Conservation (phyloP, 2,329 filamentous ascomycete genomes). For the Neobulgaria alba region DNA sequence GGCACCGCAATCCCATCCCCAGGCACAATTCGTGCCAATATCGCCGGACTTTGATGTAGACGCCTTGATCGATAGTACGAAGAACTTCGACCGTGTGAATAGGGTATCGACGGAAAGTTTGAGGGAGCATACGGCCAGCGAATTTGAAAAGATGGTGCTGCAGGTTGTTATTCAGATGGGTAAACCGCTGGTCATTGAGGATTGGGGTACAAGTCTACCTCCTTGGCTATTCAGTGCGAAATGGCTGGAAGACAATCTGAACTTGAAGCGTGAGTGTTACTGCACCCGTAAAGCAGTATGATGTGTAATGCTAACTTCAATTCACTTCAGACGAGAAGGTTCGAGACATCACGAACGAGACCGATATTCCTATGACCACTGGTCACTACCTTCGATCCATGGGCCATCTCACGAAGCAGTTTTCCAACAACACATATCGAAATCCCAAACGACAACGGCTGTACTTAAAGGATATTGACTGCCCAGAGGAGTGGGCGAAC, state of each 20-base stretch:
- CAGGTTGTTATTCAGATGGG: slow-evolving; percentile 79
- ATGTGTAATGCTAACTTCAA: slow-evolving; percentile 17
- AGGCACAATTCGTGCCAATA: slow-evolving; percentile 87
- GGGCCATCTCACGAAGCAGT: slow-evolving; percentile 75
- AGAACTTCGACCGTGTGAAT: slow-evolving; percentile 81
- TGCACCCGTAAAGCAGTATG: not conserved
- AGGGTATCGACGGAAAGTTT: slow-evolving; percentile 74
- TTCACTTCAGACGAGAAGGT: slow-evolving; percentile 63
- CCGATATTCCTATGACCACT: slow-evolving; percentile 74
- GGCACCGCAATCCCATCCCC: slow-evolving; percentile 66
- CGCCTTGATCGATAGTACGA: slow-evolving; percentile 63
- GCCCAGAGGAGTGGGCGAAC: slow-evolving; percentile 77
- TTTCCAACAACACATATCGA: slow-evolving; percentile 64
- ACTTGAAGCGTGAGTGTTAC: slow-evolving; percentile 59
- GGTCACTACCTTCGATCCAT: slow-evolving; percentile 87
- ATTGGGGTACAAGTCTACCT: slow-evolving; percentile 70
- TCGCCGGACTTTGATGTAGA: slow-evolving; percentile 75
- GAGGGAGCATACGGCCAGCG: slow-evolving; percentile 62
- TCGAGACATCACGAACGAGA: slow-evolving; percentile 65
- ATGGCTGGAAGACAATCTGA: slow-evolving; percentile 73
- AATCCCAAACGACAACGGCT: slow-evolving; percentile 76
- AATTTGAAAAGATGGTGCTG: slow-evolving; percentile 80
- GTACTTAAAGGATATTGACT: slow-evolving; percentile 96
- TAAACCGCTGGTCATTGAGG: slow-evolving; percentile 83
- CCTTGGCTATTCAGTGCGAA: slow-evolving; percentile 67